Base-by-base conservation (phyloP, 192 early-diverging fungal species). In the Rhizophagus sp. region DNA sequence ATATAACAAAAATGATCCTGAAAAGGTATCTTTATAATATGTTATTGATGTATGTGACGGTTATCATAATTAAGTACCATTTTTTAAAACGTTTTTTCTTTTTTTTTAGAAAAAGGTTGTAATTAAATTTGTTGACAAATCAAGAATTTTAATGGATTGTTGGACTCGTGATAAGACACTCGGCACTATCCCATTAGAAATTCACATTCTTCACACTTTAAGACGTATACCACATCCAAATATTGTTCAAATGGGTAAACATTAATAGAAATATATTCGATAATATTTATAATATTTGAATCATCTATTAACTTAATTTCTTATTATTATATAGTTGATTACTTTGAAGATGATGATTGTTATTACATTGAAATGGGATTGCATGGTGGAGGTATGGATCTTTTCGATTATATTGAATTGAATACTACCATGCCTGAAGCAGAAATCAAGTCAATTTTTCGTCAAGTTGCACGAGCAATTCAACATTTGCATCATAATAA, bases 121-220 rank as follows among this genome's bases (percentile, higher is more conserved):
- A 65, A 83, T 94, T 77, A 94, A 94, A 77, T 93, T 91, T 79
- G 88, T 94, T 66, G 88, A 92, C 75, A 93, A 94, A 82, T 88
- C 88, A 33, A 86, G 89, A 61, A 90, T 93, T 57, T 84, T 91
- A 22, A 88, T 88, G 10, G 89, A 89, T 68, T 88, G 85, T 44
- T 95, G 93, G 93, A 93, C 87, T 63, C 86, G 89, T 70, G 93
- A 93, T 75, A 81, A 88, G 77, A 76, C 84, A 27, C 79, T 92
- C n/a, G 91, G 89, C 8, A 85, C 90, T 78, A 87, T 96, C 11
- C 94, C 95, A 2, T 85, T 89, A 52, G 95, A 96, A 81, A 91
- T 95, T 19, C 92, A 91, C 79, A 89, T 96, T 50, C 84, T 96
- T 70, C 88, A 90, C 67, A 89, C 88, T 44, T 62, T 92, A 22